phyloP scores from a whole-genome alignment of 2,329 filamentous ascomycete species.

The Esteya vermicola region DNA sequence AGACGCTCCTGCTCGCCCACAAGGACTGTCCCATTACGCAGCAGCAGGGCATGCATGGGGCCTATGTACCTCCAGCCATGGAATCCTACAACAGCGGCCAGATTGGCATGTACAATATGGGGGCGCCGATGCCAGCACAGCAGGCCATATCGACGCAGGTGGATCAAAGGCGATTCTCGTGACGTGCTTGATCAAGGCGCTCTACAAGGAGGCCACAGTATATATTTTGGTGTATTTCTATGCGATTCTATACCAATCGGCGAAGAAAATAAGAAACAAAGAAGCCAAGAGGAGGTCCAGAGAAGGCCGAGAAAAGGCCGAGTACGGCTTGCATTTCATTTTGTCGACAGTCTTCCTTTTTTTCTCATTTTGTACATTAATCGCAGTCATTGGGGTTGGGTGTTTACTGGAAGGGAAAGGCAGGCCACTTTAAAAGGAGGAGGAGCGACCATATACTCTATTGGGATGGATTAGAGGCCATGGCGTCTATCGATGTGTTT shows the following conservation, averaged over 20 bases:
- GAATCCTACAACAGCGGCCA: constrained; percentile 40
- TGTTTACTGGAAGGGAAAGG: background rate
- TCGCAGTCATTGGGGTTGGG: background rate
- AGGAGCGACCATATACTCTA: background rate
- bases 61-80: constrained; percentile 37
- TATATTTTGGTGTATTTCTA: too few relatives aligned
- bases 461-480: background rate
- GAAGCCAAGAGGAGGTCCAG: too few relatives aligned
- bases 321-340: too few relatives aligned
- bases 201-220: too few relatives aligned
- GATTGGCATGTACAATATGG: constrained; percentile 47
- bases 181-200: too few relatives aligned
- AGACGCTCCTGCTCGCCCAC: constrained; percentile 82
- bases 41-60: constrained; percentile 57
- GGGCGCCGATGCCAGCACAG: constrained; percentile 33
- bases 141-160: constrained; percentile 39
- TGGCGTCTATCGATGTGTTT: too few relatives aligned
- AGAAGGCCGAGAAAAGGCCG: too few relatives aligned
- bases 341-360: background rate
- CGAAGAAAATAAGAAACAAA: too few relatives aligned
- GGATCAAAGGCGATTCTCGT: constrained; percentile 43
- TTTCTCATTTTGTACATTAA: background rate
- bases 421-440: background rate
- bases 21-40: constrained; percentile 93
- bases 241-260: too few relatives aligned